phyloP scores from a whole-genome alignment of 2,329 filamentous ascomycete species.

The Fusarium coffeatum region DNA sequence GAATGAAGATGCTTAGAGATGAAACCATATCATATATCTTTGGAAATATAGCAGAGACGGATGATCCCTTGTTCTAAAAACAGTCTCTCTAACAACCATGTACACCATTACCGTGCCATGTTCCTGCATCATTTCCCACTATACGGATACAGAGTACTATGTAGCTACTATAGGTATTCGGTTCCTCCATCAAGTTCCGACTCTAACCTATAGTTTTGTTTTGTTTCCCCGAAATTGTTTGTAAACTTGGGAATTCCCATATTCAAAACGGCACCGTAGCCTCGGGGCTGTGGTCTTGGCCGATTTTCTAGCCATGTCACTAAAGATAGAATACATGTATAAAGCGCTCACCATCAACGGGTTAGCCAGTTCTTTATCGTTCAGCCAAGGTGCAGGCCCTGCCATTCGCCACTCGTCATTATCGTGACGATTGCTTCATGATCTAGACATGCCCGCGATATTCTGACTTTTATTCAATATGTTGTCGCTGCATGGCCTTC shows the following conservation, averaged over 20 bases:
- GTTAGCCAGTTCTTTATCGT: background rate
- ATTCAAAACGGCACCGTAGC: constrained; percentile 3
- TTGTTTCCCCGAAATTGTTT: background rate
- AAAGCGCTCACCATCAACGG: background rate
- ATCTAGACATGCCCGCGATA: background rate
- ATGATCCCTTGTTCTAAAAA: constrained; percentile 24
- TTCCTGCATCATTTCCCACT: constrained; percentile 17
- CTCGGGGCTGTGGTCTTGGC: constrained; percentile 8
- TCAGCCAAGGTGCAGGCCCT: background rate
- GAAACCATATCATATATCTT: background rate
- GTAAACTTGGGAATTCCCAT: constrained; percentile 9
- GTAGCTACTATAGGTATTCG: background rate
- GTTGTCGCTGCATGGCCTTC: background rate
- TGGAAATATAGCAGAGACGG: background rate
- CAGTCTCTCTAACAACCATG: constrained; percentile 16
- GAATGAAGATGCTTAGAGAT: background rate
- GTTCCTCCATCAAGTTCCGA: background rate
- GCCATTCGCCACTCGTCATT: background rate
- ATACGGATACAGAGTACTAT: too few species aligned
- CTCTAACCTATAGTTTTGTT: background rate
- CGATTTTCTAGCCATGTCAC: constrained; percentile 4
- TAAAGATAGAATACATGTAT: constrained; percentile 31
- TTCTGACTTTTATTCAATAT: constrained; percentile 4
- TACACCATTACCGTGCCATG: background rate
- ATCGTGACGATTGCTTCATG: background rate